Evolutionary conservation across 345 rosid species (phyloP).

Genomic region (Syzygium aromaticum): DNA sequence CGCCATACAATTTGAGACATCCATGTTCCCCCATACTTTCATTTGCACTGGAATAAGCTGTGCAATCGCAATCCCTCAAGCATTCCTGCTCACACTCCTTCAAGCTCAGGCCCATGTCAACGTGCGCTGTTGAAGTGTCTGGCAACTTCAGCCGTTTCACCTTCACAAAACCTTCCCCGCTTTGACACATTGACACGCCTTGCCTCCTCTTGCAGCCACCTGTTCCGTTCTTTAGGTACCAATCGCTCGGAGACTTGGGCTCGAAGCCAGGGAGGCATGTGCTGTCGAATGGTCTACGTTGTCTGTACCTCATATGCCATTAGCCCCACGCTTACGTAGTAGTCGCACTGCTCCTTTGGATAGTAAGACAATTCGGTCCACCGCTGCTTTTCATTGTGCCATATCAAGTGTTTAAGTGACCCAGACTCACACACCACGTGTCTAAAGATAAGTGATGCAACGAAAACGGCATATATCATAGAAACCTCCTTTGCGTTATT

Average conservation of each 20-base stretch:
- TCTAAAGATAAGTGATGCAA: conserved; percentile 26
- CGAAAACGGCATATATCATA: conserved; percentile 13
- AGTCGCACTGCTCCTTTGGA: conserved; percentile 59
- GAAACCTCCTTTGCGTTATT: conserved; percentile 22
- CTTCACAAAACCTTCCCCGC: conserved; percentile 48
- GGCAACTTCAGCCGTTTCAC: conserved; percentile 20
- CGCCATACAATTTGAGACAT: conserved; percentile 49
- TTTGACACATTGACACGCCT: conserved; percentile 6
- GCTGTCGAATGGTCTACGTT: conserved; percentile 27
- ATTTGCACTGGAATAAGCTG: conserved; percentile 41
- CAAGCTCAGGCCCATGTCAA: conserved; percentile 28
- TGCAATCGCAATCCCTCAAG: conserved; percentile 19
- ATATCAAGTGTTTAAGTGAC: conserved; percentile 18
- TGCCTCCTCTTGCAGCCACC: conserved; percentile 41
- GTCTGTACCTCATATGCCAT: conserved; percentile 8
- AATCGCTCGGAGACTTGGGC: conserved; percentile 29
- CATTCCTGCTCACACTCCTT: conserved; percentile 22
- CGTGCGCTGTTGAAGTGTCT: conserved; percentile 15
- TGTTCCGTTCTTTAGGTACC: conserved; percentile 37
- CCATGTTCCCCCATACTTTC: conserved; percentile 31
- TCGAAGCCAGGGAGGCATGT: conserved; percentile 52
- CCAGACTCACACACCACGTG: conserved; percentile 42
- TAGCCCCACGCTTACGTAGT: conserved; percentile 49
- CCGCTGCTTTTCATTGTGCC: conserved; percentile 24
- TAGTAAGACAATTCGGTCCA: conserved; percentile 37